Evolutionary conservation across 345 rosid genomes (phyloP).

Genomic region (Sapria himalayana): DNA sequence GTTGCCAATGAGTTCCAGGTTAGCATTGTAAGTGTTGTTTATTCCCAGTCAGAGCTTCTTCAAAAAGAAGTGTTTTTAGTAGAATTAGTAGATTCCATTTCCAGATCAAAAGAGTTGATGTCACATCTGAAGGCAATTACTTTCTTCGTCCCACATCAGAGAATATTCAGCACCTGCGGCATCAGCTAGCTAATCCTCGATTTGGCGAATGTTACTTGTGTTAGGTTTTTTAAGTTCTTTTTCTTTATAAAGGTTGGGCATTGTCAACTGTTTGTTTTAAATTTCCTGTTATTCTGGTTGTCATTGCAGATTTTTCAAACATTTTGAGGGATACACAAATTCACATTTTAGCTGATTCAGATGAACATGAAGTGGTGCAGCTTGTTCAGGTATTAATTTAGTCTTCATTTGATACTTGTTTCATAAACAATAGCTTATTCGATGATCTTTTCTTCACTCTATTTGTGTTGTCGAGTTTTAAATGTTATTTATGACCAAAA

Average conservation of each 20-base stretch:
- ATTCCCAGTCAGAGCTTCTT: conserved; percentile 87
- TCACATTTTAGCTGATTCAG: conserved; percentile 92
- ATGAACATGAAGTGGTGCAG: conserved; percentile 85
- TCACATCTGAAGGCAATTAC: conserved; percentile 83
- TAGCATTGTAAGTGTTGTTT: conserved; percentile 70
- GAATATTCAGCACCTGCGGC: conserved; percentile 64
- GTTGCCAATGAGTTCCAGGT: conserved; percentile 29
- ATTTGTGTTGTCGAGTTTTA: no score
- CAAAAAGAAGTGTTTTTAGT: conserved; percentile 90
- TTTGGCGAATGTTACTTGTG: conserved; percentile 88
- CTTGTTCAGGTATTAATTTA: conserved; percentile 99
- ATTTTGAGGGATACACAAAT: conserved; percentile 92
- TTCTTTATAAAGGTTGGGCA: not conserved
- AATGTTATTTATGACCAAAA: no score
- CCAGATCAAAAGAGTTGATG: conserved; percentile 68
- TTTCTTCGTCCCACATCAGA: conserved; percentile 75
- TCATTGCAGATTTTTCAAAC: conserved; percentile 87
- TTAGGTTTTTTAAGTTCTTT: conserved; percentile 13
- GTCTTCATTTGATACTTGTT: no score
- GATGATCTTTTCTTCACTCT: no score
- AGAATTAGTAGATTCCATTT: conserved; percentile 72
- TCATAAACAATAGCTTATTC: no score
- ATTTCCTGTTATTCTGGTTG: conserved; percentile 1
- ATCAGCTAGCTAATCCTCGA: conserved; percentile 64
- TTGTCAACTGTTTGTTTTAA: not conserved